These are phyloP conservation scores for Omphalotus guepiniiformis DNA, from an alignment of 768 basidiomycete genomes.

Conservation along the genomic window DNA sequence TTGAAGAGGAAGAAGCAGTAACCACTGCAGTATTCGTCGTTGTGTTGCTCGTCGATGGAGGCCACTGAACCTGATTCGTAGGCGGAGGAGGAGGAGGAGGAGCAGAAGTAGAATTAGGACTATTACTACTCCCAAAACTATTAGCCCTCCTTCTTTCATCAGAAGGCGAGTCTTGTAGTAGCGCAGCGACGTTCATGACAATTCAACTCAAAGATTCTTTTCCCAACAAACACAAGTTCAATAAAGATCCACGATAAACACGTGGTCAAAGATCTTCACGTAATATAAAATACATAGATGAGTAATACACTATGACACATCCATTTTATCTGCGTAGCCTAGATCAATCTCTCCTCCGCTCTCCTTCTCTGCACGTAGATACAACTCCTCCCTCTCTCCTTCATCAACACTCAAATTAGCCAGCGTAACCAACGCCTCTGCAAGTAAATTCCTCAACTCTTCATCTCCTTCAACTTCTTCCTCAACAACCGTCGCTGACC, in stretches of 20 bases:
- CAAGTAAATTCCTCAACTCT: constrained; percentile 28
- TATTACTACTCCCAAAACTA: constrained; percentile 21
- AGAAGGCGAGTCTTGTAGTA: constrained; percentile 67
- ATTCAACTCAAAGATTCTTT: constrained; percentile 3
- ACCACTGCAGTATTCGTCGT: constrained; percentile 15
- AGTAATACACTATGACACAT: constrained; percentile 11
- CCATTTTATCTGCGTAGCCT: constrained; percentile 26
- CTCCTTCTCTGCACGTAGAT: constrained; percentile 45
- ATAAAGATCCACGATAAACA: too few species aligned
- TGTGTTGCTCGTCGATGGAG: constrained; percentile 15
- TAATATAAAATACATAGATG: not conserved
- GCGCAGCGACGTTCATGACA: constrained; percentile 63
- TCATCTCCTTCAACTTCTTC: not conserved
- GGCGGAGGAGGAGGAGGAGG: constrained; percentile 15
- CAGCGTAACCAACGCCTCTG: constrained; percentile 54
- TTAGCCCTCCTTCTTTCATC: constrained; percentile 39
- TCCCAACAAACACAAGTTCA: too few species aligned
- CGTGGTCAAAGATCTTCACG: not conserved
- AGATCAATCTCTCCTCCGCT: constrained; percentile 36
- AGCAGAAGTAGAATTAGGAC: constrained; percentile 14
- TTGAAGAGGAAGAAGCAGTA: constrained; percentile 23
- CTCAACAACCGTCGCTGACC: not conserved
- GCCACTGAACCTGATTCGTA: constrained; percentile 17
- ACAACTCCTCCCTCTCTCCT: constrained; percentile 46
- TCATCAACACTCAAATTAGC: constrained; percentile 54